Evolutionary conservation across 2,329 filamentous ascomycete genomes (phyloP).

Genomic region (Myriangium duriaei): DNA sequence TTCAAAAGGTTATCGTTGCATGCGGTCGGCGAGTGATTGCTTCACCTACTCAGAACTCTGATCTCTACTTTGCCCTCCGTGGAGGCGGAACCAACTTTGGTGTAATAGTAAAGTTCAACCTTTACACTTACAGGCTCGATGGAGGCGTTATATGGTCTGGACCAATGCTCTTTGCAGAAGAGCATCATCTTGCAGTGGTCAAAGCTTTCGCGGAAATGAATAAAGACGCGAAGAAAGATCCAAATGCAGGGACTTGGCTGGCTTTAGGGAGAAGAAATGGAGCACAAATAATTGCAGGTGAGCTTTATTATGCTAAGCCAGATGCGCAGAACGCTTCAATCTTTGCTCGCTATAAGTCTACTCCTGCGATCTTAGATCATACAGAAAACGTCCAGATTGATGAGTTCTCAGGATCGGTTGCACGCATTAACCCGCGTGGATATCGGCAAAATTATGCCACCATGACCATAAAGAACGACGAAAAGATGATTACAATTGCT

Average conservation of each 20-base stretch:
- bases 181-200: conserved; percentile 2
- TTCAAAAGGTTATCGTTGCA: conserved; percentile 37
- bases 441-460: conserved; percentile 1
- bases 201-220: conserved; percentile 2
- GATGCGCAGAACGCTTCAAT: conserved; percentile 6
- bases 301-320: conserved; percentile 3
- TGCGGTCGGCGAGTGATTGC: conserved; percentile 37
- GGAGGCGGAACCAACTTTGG: conserved; percentile 40
- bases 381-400: conserved; percentile 1
- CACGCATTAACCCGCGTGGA: conserved; percentile 1
- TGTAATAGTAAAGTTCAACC: conserved; percentile 14
- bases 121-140: conserved; percentile 4
- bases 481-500: not conserved
- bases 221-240: not conserved
- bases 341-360: not conserved
- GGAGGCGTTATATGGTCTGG: conserved; percentile 3
- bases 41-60: conserved; percentile 29
- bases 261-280: not conserved
- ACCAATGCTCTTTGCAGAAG: not conserved
- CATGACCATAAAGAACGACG: conserved; percentile 5
- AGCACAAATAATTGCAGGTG: not conserved
- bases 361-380: not conserved
- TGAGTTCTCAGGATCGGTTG: conserved; percentile 1
- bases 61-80: conserved; percentile 42
- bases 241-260: conserved; percentile 3